Conservation (phyloP, 352 stramenopile genomes). For the Pseudoperonospora humuli region DNA sequence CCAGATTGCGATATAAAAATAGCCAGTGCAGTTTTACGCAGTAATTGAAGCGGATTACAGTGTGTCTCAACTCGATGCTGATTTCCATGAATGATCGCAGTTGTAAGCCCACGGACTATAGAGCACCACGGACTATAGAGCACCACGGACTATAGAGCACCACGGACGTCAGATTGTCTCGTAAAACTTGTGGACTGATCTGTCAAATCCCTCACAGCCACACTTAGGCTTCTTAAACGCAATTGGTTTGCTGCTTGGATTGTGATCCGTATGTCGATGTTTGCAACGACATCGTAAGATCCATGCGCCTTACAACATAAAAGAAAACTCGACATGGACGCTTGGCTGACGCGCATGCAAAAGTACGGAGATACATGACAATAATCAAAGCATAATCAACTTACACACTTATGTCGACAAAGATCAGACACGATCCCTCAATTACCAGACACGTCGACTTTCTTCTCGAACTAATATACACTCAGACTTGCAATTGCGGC, state of each 20-base stretch:
- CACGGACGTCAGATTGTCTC: too few relatives aligned
- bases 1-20: too few relatives aligned
- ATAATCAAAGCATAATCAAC: too few relatives aligned
- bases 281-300: conserved; percentile 77
- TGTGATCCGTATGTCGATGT: conserved; percentile 72
- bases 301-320: conserved; percentile 80
- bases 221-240: conserved; percentile 51
- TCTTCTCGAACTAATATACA: conserved; percentile 73
- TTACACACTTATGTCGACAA: too few relatives aligned
- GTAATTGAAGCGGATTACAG: conserved; percentile 36
- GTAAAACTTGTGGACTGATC: too few relatives aligned
- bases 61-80: conserved; percentile 49
- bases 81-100: conserved; percentile 59
- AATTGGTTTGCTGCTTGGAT: conserved; percentile 32
- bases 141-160: too few relatives aligned
- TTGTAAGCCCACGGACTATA: conserved; percentile 76
- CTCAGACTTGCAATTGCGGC: conserved; percentile 48
- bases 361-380: conserved; percentile 28
- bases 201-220: conserved; percentile 54
- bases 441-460: conserved; percentile 64
- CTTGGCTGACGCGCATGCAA: conserved; percentile 49
- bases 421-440: neutral
- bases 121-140: too few relatives aligned
- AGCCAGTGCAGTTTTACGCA: too few relatives aligned
- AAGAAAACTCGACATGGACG: conserved; percentile 57